Base-by-base conservation (phyloP, 129 eudicot species). In the sunflower (Helianthus annuus) region DNA sequence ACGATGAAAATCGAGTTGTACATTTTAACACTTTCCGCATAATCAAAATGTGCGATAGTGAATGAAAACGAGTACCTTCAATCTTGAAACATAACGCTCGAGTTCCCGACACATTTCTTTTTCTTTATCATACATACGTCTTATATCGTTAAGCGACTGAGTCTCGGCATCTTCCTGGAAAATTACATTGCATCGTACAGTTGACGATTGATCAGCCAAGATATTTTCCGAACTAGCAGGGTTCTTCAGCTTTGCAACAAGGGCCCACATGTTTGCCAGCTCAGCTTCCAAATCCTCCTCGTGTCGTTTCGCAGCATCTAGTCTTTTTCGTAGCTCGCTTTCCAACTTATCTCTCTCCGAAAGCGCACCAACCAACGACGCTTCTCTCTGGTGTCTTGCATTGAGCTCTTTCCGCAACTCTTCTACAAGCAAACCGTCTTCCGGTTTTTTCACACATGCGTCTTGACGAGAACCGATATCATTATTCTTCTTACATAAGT, bases 321-420 rank as follows among this genome's bases (percentile, higher is more conserved):
- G 82, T 65, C 81, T 79, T 79, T 76, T 89, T 29, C 87, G 57
- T 32, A 86, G 73, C 70, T 89, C 95, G 51, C 83, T 82, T 83
- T 86, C 97, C 76, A 86, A 53, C 48, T 72, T 80, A 70, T 89
- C 95, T 80, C 92, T 85, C 71, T 85, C 94, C 44, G 96, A 76
- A 64, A 86, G 84, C 44, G 96, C 97, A 72, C 86, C 79, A 65
- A 86, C 94, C 75, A 92, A 73, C 49, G 88, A 83, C 70, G 91
- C 96, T 79, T 91, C 96, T 65, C 96, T 82, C 76, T 88, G 92
- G 85, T 84, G 69, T 74, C 90, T 79, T 48, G 89, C 84, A 38
- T 79, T 79, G 70, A 86, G 85, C 64, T 91, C 93, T 78, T 69
- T 73, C 76, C 85, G 81, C 58, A 88, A 52, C 72, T 91, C 91